Base-by-base conservation (phyloP, 805 yeast species). In the Zygosaccharomyces pseudorouxii region DNA sequence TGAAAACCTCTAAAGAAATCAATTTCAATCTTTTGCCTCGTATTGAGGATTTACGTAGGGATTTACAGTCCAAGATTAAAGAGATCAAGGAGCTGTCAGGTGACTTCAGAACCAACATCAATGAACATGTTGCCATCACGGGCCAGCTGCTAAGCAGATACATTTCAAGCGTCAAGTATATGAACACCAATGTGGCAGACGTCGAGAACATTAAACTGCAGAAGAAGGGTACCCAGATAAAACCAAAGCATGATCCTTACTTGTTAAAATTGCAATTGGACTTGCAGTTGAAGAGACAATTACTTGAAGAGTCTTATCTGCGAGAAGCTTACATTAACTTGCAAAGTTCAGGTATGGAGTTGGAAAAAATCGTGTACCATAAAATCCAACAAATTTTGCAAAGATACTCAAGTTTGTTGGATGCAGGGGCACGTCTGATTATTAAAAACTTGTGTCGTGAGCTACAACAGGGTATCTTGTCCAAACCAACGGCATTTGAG, bases 21-120 rank as follows among this genome's bases (percentile, higher is more conserved):
- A 76, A 69, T 59, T 71, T 70, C 54, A 71, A 74, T 66, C 69
- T 81, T 9, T 71, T 82, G 14, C 85, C 85, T 14, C 72, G 81
- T 40, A 67, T 84, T 39, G 84, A 79, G 54, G 79, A 74, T 45
- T 69, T 83, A 48, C 73, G 80, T 38, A 78, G 84, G 53, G 97
- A 89, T 67, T 71, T 89, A 54, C 70, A 80, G 45, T 76, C 82
- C 51, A 87, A 89, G 60, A 86, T 89, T 51, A 84, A 84, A 64
- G 96, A 88, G 64, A 88, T 88, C 57, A 84, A 81, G 63, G 81
- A 84, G 47, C 64, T 83, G 42, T 82, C 79, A 55, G 65, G 69
- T 2, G 88, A 83, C 63, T 84, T 81, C 67, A 81, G 80, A 54
- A 77, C 78, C 41, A 78, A 78, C 55, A 71, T 84, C 48, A 77